Conservation (phyloP, 116 monocot genomes). For the Thalassia testudinum region DNA sequence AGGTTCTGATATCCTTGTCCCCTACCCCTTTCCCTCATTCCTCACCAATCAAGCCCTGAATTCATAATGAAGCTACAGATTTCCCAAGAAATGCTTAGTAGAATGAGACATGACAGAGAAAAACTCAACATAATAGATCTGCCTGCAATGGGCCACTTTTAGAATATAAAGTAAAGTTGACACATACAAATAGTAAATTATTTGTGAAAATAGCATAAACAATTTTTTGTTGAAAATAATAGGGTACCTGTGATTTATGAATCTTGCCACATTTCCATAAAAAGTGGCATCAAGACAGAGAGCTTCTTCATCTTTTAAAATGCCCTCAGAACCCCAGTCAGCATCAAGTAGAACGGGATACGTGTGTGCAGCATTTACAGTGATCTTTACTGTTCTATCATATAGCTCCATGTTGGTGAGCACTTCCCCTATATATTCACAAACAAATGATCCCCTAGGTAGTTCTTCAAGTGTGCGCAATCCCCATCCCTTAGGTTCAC, state of each 20-base stretch:
- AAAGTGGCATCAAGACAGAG: slow-evolving; percentile 87
- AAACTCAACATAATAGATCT: too few relatives aligned
- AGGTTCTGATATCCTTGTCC: too few relatives aligned
- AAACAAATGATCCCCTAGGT: slow-evolving; percentile 80
- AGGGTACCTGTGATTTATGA: slow-evolving; percentile 83
- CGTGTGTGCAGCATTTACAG: slow-evolving; percentile 31
- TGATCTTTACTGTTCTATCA: slow-evolving; percentile 39
- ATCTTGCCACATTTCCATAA: slow-evolving; percentile 89
- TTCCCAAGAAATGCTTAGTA: too few relatives aligned
- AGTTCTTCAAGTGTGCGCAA: slow-evolving; percentile 67
- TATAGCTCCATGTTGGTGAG: slow-evolving; percentile 71
- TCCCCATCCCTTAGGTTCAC: slow-evolving; percentile 87
- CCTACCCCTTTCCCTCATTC: too few relatives aligned
- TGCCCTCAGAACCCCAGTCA: slow-evolving; percentile 70
- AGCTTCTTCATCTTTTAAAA: slow-evolving; percentile 75
- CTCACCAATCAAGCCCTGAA: too few relatives aligned
- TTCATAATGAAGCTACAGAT: too few relatives aligned
- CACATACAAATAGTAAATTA: too few relatives aligned
- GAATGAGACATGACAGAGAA: too few relatives aligned
- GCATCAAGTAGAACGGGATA: slow-evolving; percentile 73
- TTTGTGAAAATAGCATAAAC: too few relatives aligned
- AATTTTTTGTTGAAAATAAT: neutral
- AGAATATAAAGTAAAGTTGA: too few relatives aligned
- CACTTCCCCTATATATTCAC: slow-evolving; percentile 88
- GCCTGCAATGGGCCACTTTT: too few relatives aligned